Evolutionary conservation across 257 asterid species (phyloP), one percentile per base, ranked within the genome.

Genomic region (Jacaranda mimosifolia): DNA sequence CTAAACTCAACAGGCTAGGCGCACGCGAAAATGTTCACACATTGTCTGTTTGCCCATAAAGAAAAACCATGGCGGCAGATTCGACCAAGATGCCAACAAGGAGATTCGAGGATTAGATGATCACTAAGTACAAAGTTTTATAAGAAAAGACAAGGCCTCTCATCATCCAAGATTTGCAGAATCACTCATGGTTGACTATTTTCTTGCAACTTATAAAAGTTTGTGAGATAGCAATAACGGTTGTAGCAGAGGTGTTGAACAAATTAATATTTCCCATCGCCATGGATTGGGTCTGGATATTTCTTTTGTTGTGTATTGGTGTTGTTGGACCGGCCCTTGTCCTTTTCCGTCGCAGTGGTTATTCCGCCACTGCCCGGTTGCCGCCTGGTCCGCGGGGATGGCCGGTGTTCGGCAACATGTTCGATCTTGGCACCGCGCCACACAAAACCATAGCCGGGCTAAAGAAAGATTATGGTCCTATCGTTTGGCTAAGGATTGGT

Each of bases 321-420:
- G 3, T 76, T 62, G 38, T 67, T 45, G 17, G 32, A 26, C 73
- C 87, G 35, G 70, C 73, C 13, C 21, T 59, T 9, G 7, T 83
- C 67, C 70, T 83, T 26, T 17, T 75, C 43, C 77, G 13, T 17
- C 82, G 67, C 48, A 57, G 21, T 21, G 10, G 12, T 1, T 46
- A 9, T 0, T 0, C 72, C 45, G 3, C 66, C 49, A 7, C 70
- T 7, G 19, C 55, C 51, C 40, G 73, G n/a, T 58, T 84, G 9
- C 92, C 94, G 3, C 92, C 94, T 0, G 92, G 94, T 0, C 92
- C 94, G 0, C 84, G 70, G 2, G 91, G 94, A 32, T 84, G 88
- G 92, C 94, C 92, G 0, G 82, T 89, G 10, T 80, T 89, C 70
- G 94, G 94, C 49, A 87, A 83, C 89, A 83, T 89, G 90, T 89